These are phyloP conservation scores for Diaporthe ilicicola DNA, from an alignment of 2,329 filamentous ascomycete species.

Conservation along the genomic window DNA sequence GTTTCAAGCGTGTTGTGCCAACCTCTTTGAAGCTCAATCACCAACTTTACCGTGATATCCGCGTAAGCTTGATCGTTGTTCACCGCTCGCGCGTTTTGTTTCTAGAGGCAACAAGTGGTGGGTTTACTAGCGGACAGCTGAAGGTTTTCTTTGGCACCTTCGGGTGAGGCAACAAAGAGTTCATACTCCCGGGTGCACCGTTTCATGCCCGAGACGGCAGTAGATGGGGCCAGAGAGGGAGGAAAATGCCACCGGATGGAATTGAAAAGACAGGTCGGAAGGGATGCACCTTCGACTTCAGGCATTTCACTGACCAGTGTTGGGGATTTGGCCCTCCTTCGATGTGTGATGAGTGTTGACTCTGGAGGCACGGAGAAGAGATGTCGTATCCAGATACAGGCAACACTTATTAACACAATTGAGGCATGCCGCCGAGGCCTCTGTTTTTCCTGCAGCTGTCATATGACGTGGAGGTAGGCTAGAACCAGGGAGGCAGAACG, in stretches of 20 bases:
- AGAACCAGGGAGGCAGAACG: not conserved
- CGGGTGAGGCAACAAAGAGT: not conserved
- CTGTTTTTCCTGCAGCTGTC: not conserved
- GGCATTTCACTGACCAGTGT: not conserved
- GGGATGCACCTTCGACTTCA: not conserved
- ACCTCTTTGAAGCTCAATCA: not conserved
- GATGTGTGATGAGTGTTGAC: not conserved
- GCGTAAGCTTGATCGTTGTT: not conserved
- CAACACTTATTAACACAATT: not conserved
- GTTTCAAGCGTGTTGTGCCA: conserved; percentile 4
- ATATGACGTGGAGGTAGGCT: not conserved
- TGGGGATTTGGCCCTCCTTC: too few relatives aligned
- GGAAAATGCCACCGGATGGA: not conserved
- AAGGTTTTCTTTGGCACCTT: not conserved
- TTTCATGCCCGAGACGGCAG: not conserved
- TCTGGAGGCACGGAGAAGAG: too few relatives aligned
- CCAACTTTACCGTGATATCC: not conserved
- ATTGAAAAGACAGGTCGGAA: not conserved
- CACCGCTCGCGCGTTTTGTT: conserved; percentile 4
- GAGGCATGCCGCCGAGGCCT: not conserved
- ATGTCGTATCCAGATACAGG: not conserved
- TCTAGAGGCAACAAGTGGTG: not conserved
- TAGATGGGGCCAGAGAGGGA: not conserved
- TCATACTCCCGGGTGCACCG: not conserved
- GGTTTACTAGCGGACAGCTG: not conserved